Conservation (phyloP, 345 rosid species). For the Excoecaria agallocha region DNA sequence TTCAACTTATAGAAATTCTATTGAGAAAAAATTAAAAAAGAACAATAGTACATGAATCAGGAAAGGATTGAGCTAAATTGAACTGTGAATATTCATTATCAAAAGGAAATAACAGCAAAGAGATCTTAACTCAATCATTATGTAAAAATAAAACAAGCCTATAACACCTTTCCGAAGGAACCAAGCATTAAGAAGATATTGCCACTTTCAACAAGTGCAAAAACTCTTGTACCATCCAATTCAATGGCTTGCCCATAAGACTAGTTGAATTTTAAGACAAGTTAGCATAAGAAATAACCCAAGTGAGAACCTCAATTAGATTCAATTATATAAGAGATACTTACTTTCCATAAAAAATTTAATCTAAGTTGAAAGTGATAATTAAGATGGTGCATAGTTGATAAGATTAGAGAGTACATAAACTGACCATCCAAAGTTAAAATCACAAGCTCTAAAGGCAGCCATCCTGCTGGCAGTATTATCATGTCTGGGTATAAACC, state of each 20-base stretch:
- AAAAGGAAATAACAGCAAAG: background rate
- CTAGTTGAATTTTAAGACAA: conserved; percentile 36
- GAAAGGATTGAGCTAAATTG: background rate
- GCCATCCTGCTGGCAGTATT: conserved; percentile 23
- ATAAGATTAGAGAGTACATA: background rate
- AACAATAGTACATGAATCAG: background rate
- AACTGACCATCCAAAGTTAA: conserved; percentile 41
- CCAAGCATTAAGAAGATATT: conserved; percentile 87
- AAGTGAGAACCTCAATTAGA: conserved; percentile 4
- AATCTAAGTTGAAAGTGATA: too few relatives aligned
- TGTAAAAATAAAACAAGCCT: background rate
- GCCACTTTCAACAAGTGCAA: conserved; percentile 82
- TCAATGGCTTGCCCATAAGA: conserved; percentile 84
- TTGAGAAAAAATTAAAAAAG: too few relatives aligned
- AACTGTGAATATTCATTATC: background rate
- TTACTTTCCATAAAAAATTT: too few relatives aligned
- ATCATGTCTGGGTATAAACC: conserved; percentile 36
- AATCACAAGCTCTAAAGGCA: conserved; percentile 39
- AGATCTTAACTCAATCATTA: too few relatives aligned
- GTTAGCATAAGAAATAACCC: background rate
- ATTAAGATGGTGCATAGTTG: too few relatives aligned
- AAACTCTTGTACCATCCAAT: conserved; percentile 65
- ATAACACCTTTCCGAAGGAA: conserved; percentile 73
- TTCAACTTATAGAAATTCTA: too few relatives aligned
- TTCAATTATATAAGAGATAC: too few relatives aligned